Evolutionary conservation across 1,139 yeast genomes (phyloP).

Genomic region (Blastobotrys apis): DNA sequence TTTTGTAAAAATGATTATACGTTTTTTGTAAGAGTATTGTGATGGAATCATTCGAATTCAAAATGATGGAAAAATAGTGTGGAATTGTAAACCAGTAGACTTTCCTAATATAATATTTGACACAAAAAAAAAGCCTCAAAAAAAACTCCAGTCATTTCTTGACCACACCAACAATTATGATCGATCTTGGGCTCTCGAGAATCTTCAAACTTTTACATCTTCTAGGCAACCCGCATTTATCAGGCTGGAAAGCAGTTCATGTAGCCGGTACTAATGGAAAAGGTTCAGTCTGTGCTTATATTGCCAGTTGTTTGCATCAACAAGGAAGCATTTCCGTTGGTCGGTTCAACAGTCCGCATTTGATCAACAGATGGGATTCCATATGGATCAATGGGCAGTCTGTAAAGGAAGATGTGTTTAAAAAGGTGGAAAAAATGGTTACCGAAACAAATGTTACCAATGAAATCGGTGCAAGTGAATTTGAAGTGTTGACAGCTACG

Average conservation of each 20-base stretch:
- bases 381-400: conserved; percentile 60
- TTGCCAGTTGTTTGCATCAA: conserved; percentile 56
- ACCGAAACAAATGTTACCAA: conserved; percentile 22
- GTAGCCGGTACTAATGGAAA: conserved; percentile 95
- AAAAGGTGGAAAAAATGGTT: conserved; percentile 43
- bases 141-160: too few relatives aligned
- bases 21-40: neutral
- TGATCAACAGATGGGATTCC: conserved; percentile 68
- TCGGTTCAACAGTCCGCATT: conserved; percentile 83
- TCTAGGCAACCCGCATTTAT: conserved; percentile 65
- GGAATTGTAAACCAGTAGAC: too few relatives aligned
- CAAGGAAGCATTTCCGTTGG: conserved; percentile 58
- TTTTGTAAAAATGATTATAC: too few relatives aligned
- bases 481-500: conserved; percentile 76
- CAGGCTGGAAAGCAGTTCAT: conserved; percentile 59
- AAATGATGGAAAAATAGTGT: neutral
- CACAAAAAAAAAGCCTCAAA: too few relatives aligned
- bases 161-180: conserved; percentile 30
- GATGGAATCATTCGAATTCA: neutral
- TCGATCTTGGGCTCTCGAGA: conserved; percentile 65
- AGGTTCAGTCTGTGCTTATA: conserved; percentile 81
- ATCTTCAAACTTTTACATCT: conserved; percentile 50
- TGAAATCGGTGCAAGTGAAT: conserved; percentile 69
- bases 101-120: too few relatives aligned
- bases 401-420: conserved; percentile 47